Evolutionary conservation across 2,329 filamentous ascomycete genomes (phyloP).

Genomic region (Aspergillus cejpii): DNA sequence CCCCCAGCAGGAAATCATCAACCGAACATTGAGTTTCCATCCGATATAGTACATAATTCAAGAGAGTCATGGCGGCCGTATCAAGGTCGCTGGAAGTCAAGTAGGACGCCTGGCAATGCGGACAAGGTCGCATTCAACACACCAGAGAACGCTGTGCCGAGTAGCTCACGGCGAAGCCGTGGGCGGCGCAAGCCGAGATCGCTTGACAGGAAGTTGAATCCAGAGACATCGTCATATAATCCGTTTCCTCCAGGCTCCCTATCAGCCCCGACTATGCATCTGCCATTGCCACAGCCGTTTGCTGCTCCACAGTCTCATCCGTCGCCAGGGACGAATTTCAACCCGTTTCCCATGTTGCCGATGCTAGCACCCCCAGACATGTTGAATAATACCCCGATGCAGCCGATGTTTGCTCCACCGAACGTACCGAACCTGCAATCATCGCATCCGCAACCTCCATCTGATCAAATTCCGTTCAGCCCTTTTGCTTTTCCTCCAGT

Average conservation of each 20-base stretch:
- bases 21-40: background rate
- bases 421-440: constrained; percentile 4
- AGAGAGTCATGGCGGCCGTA: constrained; percentile 17
- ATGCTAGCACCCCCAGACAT: constrained; percentile 1
- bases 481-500: constrained; percentile 7
- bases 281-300: background rate
- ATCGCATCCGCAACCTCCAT: constrained; percentile 1
- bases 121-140: background rate
- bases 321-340: constrained; percentile 1
- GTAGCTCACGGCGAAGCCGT: background rate
- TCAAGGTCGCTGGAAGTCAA: constrained; percentile 16
- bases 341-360: constrained; percentile 5
- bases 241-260: background rate
- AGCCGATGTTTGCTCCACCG: constrained; percentile 6
- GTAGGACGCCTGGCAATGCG: constrained; percentile 4
- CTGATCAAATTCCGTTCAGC: constrained; percentile 6
- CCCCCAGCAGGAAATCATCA: constrained; percentile 5
- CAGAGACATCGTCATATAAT: constrained; percentile 1
- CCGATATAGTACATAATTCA: background rate
- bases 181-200: constrained; percentile 1
- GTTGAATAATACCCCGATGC: background rate
- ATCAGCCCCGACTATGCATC: background rate
- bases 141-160: constrained; percentile 1
- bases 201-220: background rate
- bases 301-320: constrained; percentile 1